Percentiles rank a stretch among this genome's conserved stretches.
phyloP scores from a whole-genome alignment of 2,329 filamentous ascomycete genomes.

The Knufia petricola region DNA sequence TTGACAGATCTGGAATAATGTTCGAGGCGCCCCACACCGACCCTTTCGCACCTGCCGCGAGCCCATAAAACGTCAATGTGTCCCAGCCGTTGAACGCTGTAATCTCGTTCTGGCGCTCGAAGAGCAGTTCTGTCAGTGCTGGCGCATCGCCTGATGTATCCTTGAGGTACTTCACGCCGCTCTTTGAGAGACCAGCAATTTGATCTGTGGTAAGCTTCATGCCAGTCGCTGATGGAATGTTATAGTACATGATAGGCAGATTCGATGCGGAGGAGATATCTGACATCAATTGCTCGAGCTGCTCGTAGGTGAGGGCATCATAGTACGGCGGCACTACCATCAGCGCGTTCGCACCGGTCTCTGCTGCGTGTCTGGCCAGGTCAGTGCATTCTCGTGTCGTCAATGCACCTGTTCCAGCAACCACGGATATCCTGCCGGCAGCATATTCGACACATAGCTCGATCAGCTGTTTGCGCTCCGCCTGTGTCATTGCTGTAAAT shows the following conservation, averaged over 20 bases:
- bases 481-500: slow-evolving; percentile 36
- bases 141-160: slow-evolving; percentile 45
- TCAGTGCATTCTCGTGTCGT: slow-evolving; percentile 35
- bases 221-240: slow-evolving; percentile 42
- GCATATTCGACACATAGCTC: slow-evolving; percentile 32
- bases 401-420: slow-evolving; percentile 38
- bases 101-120: slow-evolving; percentile 33
- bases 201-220: slow-evolving; percentile 34
- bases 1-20: slow-evolving; percentile 41
- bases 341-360: slow-evolving; percentile 33
- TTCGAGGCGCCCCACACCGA: slow-evolving; percentile 45
- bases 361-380: slow-evolving; percentile 32
- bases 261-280: slow-evolving; percentile 34
- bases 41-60: slow-evolving; percentile 42
- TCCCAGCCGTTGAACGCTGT: slow-evolving; percentile 47
- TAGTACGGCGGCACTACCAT: slow-evolving; percentile 46
- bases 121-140: slow-evolving; percentile 41
- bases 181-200: slow-evolving; percentile 36
- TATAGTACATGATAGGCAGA: slow-evolving; percentile 43
- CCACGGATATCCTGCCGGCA: slow-evolving; percentile 33
- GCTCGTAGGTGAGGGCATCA: slow-evolving; percentile 34
- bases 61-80: slow-evolving; percentile 44
- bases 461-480: slow-evolving; percentile 39
- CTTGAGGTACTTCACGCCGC: slow-evolving; percentile 43
- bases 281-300: slow-evolving; percentile 32